These are phyloP conservation scores for Sugiyamaella novakii DNA, from an alignment of 1,139 yeast genomes.

Conservation along the genomic window DNA sequence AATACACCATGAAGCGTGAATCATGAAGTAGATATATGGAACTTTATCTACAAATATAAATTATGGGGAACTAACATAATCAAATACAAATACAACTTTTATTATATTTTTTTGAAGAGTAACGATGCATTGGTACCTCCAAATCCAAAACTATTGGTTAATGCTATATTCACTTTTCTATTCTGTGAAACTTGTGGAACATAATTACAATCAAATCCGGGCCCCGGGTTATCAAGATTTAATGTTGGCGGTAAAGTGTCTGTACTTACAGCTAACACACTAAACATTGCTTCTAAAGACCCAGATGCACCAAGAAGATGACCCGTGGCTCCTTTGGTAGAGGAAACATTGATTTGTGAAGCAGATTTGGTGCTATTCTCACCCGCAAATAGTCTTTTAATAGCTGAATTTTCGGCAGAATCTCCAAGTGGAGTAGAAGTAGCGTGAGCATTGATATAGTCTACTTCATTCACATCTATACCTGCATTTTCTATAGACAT, in stretches of 20 bases:
- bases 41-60: too few relatives aligned
- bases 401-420: constrained; percentile 80
- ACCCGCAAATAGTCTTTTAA: constrained; percentile 47
- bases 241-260: constrained; percentile 75
- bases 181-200: constrained; percentile 53
- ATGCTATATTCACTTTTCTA: constrained; percentile 55
- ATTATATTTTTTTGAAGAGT: constrained; percentile 50
- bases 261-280: constrained; percentile 63
- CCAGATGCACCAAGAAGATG: constrained; percentile 97
- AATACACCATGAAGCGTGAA: too few relatives aligned
- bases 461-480: constrained; percentile 49
- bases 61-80: too few relatives aligned
- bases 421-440: constrained; percentile 93
- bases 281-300: constrained; percentile 84
- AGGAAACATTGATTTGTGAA: constrained; percentile 54
- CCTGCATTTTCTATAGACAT: constrained; percentile 63
- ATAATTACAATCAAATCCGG: constrained; percentile 58
- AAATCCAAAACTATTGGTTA: constrained; percentile 93
- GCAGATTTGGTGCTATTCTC: constrained; percentile 38
- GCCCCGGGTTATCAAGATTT: constrained; percentile 56
- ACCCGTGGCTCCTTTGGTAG: constrained; percentile 91
- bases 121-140: constrained; percentile 93
- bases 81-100: too few relatives aligned
- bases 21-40: too few relatives aligned
- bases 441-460: constrained; percentile 92